These are phyloP conservation scores for Phytopythium litorale DNA, from an alignment of 352 stramenopile genomes.

Conservation along the genomic window DNA sequence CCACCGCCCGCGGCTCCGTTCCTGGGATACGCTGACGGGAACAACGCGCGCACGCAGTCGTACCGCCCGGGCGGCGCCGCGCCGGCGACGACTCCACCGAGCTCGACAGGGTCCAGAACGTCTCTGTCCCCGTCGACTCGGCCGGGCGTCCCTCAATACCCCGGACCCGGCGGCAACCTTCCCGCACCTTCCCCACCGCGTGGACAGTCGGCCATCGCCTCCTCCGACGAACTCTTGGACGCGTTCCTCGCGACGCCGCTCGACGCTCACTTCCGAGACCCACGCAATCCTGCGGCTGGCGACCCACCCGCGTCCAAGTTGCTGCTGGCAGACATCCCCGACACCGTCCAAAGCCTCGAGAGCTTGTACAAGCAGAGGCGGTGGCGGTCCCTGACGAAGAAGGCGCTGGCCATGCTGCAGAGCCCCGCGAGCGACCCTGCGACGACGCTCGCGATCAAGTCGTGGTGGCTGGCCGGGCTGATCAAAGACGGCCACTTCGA, in stretches of 20 bases:
- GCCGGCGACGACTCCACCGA: slow-evolving; percentile 10
- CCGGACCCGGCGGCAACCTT: slow-evolving; percentile 14
- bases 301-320: slow-evolving; percentile 35
- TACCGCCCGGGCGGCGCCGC: slow-evolving; percentile 17
- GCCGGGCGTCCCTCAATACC: slow-evolving; percentile 8
- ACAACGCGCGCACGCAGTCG: slow-evolving; percentile 35
- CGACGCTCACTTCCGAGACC: slow-evolving; percentile 30
- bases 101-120: slow-evolving; percentile 14
- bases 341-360: slow-evolving; percentile 51
- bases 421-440: slow-evolving; percentile 40
- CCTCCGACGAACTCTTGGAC: slow-evolving; percentile 49
- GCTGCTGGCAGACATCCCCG: slow-evolving; percentile 52
- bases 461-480: slow-evolving; percentile 74
- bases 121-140: slow-evolving; percentile 11
- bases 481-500: slow-evolving; percentile 81
- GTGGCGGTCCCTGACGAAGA: slow-evolving; percentile 74
- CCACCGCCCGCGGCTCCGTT: slow-evolving; percentile 67
- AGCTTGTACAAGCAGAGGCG: slow-evolving; percentile 58
- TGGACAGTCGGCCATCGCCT: slow-evolving; percentile 25
- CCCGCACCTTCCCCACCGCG: slow-evolving; percentile 14
- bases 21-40: slow-evolving; percentile 51
- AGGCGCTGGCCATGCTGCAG: slow-evolving; percentile 69
- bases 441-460: slow-evolving; percentile 66
- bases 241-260: slow-evolving; percentile 55
- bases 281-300: slow-evolving; percentile 7